These are phyloP conservation scores for Oryza meridionalis DNA, from an alignment of 176 grass and related monocot genomes.

Conservation along the genomic window DNA sequence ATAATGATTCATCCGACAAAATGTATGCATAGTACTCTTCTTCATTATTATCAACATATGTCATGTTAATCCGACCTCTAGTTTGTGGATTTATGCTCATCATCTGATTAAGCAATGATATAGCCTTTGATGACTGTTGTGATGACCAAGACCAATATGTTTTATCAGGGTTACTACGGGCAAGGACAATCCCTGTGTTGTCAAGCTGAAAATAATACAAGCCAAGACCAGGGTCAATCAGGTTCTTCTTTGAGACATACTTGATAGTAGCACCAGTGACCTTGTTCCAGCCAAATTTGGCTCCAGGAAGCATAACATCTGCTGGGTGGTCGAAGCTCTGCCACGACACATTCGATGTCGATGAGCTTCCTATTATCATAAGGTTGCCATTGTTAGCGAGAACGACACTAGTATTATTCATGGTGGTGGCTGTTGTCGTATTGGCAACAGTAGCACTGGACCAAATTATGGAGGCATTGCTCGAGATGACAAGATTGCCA, in stretches of 20 bases:
- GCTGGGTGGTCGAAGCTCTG: neutral
- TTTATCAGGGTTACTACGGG: neutral
- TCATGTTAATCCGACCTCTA: neutral
- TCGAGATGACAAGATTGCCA: neutral
- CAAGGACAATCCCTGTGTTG: neutral
- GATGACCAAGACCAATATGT: neutral
- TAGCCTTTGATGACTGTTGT: neutral
- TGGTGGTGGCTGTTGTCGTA: neutral
- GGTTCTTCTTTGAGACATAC: neutral
- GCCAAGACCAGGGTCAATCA: neutral
- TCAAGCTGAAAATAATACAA: neutral
- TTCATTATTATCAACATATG: neutral
- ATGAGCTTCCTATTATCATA: neutral
- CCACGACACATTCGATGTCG: neutral
- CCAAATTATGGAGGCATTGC: neutral
- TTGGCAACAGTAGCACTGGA: neutral
- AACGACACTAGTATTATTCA: neutral
- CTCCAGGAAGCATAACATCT: neutral
- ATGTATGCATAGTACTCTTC: neutral
- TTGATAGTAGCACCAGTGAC: neutral
- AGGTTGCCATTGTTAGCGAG: neutral
- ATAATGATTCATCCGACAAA: neutral
- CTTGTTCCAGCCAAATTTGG: neutral
- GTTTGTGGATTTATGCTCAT: neutral
- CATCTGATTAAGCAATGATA: neutral